These are phyloP conservation scores for Cicer bijugum DNA, from an alignment of 306 rosid species.

Conservation along the genomic window DNA sequence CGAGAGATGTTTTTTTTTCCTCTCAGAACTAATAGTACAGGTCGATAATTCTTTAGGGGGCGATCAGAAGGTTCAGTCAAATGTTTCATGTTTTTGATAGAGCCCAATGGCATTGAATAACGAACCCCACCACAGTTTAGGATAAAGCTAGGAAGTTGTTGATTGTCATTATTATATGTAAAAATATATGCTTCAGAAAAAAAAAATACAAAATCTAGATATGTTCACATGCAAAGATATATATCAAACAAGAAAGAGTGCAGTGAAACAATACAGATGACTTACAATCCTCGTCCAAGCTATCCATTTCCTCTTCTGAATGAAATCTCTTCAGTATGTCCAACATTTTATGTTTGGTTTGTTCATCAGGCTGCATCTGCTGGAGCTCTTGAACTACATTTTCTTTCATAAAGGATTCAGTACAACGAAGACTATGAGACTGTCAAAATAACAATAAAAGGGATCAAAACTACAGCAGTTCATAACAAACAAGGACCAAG, in stretches of 20 bases:
- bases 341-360: constrained; percentile 73
- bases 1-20: background rate
- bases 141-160: background rate
- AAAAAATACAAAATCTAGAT: background rate
- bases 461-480: constrained; percentile 25
- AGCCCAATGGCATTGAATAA: background rate
- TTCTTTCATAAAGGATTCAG: constrained; percentile 91
- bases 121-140: background rate
- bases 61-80: background rate
- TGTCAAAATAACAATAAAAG: constrained; percentile 45
- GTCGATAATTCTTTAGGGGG: background rate
- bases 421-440: constrained; percentile 85
- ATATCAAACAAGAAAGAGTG: constrained; percentile 38
- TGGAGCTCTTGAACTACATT: constrained; percentile 83
- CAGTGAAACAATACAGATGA: constrained; percentile 31
- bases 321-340: constrained; percentile 78
- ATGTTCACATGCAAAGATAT: constrained; percentile 26
- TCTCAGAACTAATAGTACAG: background rate
- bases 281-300: constrained; percentile 66
- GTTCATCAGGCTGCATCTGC: constrained; percentile 66
- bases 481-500: constrained; percentile 13
- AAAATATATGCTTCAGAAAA: background rate
- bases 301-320: constrained; percentile 74
- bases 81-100: background rate
- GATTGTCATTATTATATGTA: constrained; percentile 20